Base-by-base conservation (phyloP, 495 filamentous ascomycete species). In the Hyaloscypha bicolor region DNA sequence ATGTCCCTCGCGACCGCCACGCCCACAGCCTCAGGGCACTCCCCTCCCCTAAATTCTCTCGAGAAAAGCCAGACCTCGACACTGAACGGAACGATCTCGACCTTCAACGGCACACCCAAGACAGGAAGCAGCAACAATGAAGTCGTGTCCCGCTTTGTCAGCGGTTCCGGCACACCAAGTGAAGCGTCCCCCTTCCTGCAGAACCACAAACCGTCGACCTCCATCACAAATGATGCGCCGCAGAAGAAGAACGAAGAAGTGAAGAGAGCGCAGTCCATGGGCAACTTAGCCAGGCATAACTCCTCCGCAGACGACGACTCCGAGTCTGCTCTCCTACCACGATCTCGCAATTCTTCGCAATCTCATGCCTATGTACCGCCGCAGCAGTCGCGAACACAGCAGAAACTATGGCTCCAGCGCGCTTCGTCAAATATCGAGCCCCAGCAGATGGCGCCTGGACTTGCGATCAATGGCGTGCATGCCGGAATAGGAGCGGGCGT, bases 401-500 rank as follows among this genome's bases (percentile, higher is more conserved):
- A 91, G 71, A 91, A 91, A 65, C 77, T 91, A 14, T 86, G 89
- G 78, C 83, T 91, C 1, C 87, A 91, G 74, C 81, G 89, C 29
- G 88, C 86, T 19, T 87, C 84, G 69, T 89, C 88, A 6, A 83
- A 80, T 67, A 81, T 90, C n/a, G 88, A 90, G 63, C 80, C 84
- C 12, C 72, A 74, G 55, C 74, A 78, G 56, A 69, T 78, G 55
- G 62, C 71, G 14, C 71, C 75, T 5, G 65, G 82, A 12, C 80
- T 81, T 35, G 77, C 77, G 29, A 76, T 81, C 39, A 71, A 78
- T 30, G 80, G 79, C 51, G 19, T 69, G 16, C 68, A 67, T 39
- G 76, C 78, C 21, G 72, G 78, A 55, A 62, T 73, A 8, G 75
- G 76, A 32, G 56, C 33, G 8, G 30, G 53, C 16, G 53, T 11